Evolutionary conservation across 2,329 filamentous ascomycete genomes (phyloP), one percentile per base, ranked within the genome.

Genomic region (Phyllosticta citribraziliensis): DNA sequence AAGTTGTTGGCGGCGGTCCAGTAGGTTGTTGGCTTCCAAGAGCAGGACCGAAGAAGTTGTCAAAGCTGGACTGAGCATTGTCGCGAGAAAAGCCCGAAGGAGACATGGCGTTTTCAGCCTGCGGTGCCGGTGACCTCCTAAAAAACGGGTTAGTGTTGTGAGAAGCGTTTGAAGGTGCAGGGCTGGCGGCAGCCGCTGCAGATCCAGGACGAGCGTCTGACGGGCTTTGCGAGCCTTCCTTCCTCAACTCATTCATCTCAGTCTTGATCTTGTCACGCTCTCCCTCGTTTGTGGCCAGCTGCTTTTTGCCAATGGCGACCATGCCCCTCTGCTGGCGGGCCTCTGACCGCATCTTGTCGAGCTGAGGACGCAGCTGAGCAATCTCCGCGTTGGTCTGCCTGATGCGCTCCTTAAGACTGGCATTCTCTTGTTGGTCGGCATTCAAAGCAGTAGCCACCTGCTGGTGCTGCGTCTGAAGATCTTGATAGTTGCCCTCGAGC

Each of bases 241-340:
- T 87, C 72, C 76, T 82, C 65, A 87, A 81, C 57, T 84, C 85
- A 62, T 86, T 86, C 53, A 88, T 87, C 73, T 97, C 93, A 1
- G 80, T 78, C 77, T 91, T 92, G 50, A 96, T 79, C 78, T 90
- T 93, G 63, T 97, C 93, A 33, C 89, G 84, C 73, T 97, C 93
- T 55, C 84, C 84, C 74, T 99, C 94, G 62, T 88, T 90, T 0
- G 92, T 97, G 40, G 88, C 84, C 63, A 97, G 79, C 76, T 99
- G 94, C 78, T 99, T 99, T 81, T 95, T 97, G 78, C 97, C 97
- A 77, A 99, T 99, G 52, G 94, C 92, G 30, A 96, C 93, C 66
- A 97, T 81, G 19, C 94, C 94, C 77, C 96, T 97, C 71, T 97
- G 92, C 73, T 97, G 94, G 52, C 94, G 86, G 25, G 91, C 91